Percentiles rank a stretch among this genome's conserved stretches.
These are phyloP conservation scores for Candida lessepsii DNA, from an alignment of 805 yeast genomes.

Conservation along the genomic window DNA sequence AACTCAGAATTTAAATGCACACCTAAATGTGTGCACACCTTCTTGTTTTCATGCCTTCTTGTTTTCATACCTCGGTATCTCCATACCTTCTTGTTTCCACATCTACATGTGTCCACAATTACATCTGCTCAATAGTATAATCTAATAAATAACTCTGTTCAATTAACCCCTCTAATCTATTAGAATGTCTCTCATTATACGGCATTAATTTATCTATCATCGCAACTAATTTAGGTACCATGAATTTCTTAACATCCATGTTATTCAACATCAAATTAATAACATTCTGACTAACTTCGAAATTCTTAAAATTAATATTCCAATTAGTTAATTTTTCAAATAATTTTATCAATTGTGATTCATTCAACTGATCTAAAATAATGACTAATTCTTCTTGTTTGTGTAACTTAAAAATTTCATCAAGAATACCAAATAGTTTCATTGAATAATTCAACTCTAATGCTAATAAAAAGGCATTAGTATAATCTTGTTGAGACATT, in stretches of 20 bases:
- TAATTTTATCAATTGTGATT: conserved; percentile 58
- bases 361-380: conserved; percentile 54
- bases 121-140: conserved; percentile 79
- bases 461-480: conserved; percentile 83
- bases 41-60: no score
- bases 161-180: conserved; percentile 71
- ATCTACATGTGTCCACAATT: conserved; percentile 15
- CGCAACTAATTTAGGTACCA: conserved; percentile 64
- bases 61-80: no score
- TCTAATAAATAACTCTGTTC: conserved; percentile 87
- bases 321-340: conserved; percentile 85
- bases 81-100: neutral
- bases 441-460: conserved; percentile 86
- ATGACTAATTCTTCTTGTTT: conserved; percentile 59
- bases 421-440: conserved; percentile 77
- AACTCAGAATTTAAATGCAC: no score
- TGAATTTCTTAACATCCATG: conserved; percentile 54
- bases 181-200: conserved; percentile 82
- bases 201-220: conserved; percentile 78
- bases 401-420: conserved; percentile 52
- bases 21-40: no score
- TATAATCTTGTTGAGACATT: conserved; percentile 75
- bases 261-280: conserved; percentile 61
- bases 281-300: conserved; percentile 76
- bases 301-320: conserved; percentile 86